Evolutionary conservation across 2,329 filamentous ascomycete genomes (phyloP), one percentile per base, ranked within the genome.

Genomic region (Aspergillus vadensis): DNA sequence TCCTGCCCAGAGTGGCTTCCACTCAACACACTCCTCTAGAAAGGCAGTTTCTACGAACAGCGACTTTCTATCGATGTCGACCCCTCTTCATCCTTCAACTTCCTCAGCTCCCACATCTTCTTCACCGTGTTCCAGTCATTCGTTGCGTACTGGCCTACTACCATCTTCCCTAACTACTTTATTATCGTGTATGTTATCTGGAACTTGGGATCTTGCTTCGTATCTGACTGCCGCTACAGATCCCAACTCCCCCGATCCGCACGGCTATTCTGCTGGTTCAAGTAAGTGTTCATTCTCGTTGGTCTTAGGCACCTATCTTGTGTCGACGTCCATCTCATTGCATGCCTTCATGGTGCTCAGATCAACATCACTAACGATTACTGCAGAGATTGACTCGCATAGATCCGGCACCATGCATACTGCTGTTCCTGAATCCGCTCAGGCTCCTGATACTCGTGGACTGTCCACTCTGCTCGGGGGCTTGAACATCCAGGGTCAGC

Each of bases 401-500:
- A 55, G 41, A 21, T 19, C 41, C 25, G 39, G 10, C 27, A 36
- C 53, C 30, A 55, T 55, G 53, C 53, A 47, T n/a, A 25, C 39
- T 55, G 39, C 53, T 47, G 53, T 55, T n/a, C 21, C 53, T 23
- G 53, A 55, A 10, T 32, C 53, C 23, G 30, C 17, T 17, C 53
- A 55, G n/a, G 41, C 19, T 19, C 39, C 53, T 36, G 53, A 55
- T 47, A n/a, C 53, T 23, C 53, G 43, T 47, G 53, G 53, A 5
- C 55, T 73, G 55, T 54, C 67, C 32, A 67, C 72, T n/a, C 53
- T 71, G 14, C 67, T 72, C 50, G 63, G 65, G 43, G 66, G 65
- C 30, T 36, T 74, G 60, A 70, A 65, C 53, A 32, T 75, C 38
- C 74, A 72, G 52, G 69, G 64, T 47, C 67, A 73, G 39, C 71